Percentiles rank a stretch among this genome's conserved stretches.
phyloP scores from a whole-genome alignment of 768 basidiomycete species.

The Tulasnella calospora region DNA sequence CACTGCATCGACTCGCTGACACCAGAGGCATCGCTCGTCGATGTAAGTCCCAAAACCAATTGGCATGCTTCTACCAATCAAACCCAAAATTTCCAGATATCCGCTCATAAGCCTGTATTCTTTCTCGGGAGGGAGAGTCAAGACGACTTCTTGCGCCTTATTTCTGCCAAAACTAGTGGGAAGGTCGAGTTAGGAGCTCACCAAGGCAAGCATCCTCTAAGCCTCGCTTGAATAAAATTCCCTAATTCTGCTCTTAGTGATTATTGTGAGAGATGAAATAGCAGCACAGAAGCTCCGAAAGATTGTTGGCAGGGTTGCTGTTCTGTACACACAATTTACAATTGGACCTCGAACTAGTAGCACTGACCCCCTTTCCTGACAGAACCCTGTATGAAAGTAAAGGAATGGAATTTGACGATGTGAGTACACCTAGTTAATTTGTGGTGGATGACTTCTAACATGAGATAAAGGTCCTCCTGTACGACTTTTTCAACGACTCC shows the following conservation, averaged over 20 bases:
- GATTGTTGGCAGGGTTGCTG: constrained; percentile 49
- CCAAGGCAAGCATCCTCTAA: constrained; percentile 38
- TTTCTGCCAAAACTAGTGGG: neutral
- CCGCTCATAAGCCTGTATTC: constrained; percentile 13
- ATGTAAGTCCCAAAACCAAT: neutral
- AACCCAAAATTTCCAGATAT: neutral
- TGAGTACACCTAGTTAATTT: constrained; percentile 31
- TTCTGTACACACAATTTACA: constrained; percentile 32
- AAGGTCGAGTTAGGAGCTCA: constrained; percentile 38
- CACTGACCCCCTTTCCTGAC: neutral
- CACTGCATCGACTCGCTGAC: constrained; percentile 12
- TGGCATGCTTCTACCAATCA: neutral
- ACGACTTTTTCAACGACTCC: constrained; percentile 71
- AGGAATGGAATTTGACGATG: constrained; percentile 64
- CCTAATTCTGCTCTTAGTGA: constrained; percentile 57
- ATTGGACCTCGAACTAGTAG: no score
- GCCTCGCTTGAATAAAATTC: no score
- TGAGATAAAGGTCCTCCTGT: constrained; percentile 54
- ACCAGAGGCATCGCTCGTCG: neutral
- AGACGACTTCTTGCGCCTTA: neutral
- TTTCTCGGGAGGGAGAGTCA: neutral
- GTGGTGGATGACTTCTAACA: neutral
- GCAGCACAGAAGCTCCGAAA: constrained; percentile 50
- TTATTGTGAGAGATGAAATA: constrained; percentile 59
- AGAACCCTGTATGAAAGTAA: constrained; percentile 58